A percentile compares a stretch with the other conserved stretches of the same genome.
Conservation (phyloP, 2,329 filamentous ascomycete genomes). For the Xylaria sp. region DNA sequence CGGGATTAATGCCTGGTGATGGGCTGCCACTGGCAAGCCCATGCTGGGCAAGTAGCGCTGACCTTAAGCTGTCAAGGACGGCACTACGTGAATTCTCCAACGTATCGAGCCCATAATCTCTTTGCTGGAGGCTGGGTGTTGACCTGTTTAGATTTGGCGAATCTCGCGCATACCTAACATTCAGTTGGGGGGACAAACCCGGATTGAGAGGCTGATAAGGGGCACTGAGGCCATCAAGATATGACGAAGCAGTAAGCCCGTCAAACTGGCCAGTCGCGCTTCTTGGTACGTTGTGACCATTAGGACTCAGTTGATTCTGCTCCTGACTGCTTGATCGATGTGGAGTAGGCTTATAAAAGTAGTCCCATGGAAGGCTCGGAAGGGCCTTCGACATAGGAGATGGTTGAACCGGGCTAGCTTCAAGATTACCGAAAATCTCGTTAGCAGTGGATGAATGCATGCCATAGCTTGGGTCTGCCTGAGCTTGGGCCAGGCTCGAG, state of each 20-base stretch:
- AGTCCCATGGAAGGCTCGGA: slow-evolving; percentile 63
- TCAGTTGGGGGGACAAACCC: slow-evolving; percentile 20
- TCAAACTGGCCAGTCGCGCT: slow-evolving; percentile 41
- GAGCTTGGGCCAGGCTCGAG: slow-evolving; percentile 47
- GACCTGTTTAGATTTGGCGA: slow-evolving; percentile 14
- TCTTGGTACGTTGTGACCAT: slow-evolving; percentile 43
- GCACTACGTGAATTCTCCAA: slow-evolving; percentile 42
- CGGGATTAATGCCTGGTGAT: slow-evolving; percentile 29
- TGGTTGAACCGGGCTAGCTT: slow-evolving; percentile 49
- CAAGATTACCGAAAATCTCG: slow-evolving; percentile 59
- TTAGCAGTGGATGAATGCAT: slow-evolving; percentile 65
- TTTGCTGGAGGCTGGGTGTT: slow-evolving; percentile 30
- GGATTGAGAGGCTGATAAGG: slow-evolving; percentile 29
- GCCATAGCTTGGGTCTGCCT: slow-evolving; percentile 62
- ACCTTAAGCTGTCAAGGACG: slow-evolving; percentile 45
- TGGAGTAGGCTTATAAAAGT: slow-evolving; percentile 54
- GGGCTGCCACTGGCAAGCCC: slow-evolving; percentile 34
- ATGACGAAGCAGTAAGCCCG: slow-evolving; percentile 42
- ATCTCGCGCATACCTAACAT: slow-evolving; percentile 16
- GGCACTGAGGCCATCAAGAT: slow-evolving; percentile 38
- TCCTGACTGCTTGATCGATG: slow-evolving; percentile 42
- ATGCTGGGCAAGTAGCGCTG: slow-evolving; percentile 46
- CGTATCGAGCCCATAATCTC: slow-evolving; percentile 25
- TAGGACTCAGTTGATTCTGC: slow-evolving; percentile 37
- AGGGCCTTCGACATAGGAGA: slow-evolving; percentile 53